Evolutionary conservation across 257 asterid genomes (phyloP).

Genomic region (Solanum chilense): DNA sequence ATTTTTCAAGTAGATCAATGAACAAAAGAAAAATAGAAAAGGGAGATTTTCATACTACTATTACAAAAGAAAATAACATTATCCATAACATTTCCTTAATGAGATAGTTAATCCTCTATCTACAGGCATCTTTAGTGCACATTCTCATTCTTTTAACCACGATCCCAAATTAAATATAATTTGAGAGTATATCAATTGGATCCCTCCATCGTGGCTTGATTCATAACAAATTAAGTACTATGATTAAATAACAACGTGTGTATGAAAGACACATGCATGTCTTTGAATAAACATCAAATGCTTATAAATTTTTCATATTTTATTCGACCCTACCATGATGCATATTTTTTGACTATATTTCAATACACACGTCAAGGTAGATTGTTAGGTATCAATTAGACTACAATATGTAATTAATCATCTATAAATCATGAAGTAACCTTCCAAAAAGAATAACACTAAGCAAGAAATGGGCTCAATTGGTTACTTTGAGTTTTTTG

Average conservation of each 20-base stretch:
- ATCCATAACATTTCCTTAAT: too few relatives aligned
- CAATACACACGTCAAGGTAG: background rate
- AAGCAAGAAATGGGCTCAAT: slow-evolving; percentile 1
- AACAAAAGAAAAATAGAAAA: too few relatives aligned
- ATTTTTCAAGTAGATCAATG: too few relatives aligned
- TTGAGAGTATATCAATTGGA: too few relatives aligned
- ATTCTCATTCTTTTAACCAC: too few relatives aligned
- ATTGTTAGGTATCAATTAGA: background rate
- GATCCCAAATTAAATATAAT: too few relatives aligned
- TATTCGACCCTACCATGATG: background rate
- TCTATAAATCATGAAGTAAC: background rate
- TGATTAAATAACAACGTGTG: background rate
- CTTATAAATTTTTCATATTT: background rate
- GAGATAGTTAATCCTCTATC: too few relatives aligned
- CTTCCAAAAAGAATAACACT: background rate
- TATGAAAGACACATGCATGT: background rate
- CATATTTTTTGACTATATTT: background rate
- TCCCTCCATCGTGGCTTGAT: too few relatives aligned
- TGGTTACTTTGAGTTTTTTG: slow-evolving; percentile 15
- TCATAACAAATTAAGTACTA: background rate
- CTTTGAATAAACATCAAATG: background rate
- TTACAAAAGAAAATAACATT: too few relatives aligned
- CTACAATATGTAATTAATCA: background rate
- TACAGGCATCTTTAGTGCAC: too few relatives aligned
- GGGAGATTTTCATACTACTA: too few relatives aligned